These are phyloP conservation scores for Rhizopogon vulgaris DNA, from an alignment of 768 basidiomycete species.

Conservation along the genomic window DNA sequence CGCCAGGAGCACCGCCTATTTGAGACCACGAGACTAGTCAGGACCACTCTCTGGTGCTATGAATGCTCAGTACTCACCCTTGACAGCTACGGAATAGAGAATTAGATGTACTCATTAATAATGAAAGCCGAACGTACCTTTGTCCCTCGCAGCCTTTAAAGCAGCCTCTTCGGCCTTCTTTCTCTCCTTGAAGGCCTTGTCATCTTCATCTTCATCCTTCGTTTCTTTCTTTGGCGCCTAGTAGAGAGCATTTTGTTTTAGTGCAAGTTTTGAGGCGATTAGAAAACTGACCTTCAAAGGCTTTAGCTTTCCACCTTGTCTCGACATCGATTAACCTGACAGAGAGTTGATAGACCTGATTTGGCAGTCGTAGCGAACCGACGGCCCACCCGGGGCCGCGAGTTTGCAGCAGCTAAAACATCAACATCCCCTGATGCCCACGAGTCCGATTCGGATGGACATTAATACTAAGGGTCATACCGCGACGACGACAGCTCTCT, in stretches of 20 bases:
- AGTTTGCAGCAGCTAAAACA: no score
- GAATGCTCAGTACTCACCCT: conserved; percentile 17
- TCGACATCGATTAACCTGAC: conserved; percentile 22
- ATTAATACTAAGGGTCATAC: no score
- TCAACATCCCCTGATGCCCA: no score
- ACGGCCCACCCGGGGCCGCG: no score
- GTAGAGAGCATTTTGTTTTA: not conserved
- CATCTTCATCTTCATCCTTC: conserved; percentile 66
- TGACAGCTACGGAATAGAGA: conserved; percentile 17
- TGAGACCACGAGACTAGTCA: not conserved
- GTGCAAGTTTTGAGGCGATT: not conserved
- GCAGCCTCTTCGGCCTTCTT: conserved; percentile 72
- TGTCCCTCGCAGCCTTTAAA: conserved; percentile 64
- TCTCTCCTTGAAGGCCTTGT: conserved; percentile 67
- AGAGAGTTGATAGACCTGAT: not conserved
- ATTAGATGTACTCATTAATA: not conserved
- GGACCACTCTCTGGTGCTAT: conserved; percentile 3
- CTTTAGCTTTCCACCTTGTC: conserved; percentile 84
- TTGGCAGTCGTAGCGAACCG: no score
- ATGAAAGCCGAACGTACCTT: conserved; percentile 40
- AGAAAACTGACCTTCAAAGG: conserved; percentile 64
- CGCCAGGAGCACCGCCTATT: conserved; percentile 63
- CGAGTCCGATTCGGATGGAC: no score
- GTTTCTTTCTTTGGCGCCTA: conserved; percentile 83
- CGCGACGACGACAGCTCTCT: not conserved